Evolutionary conservation across 192 early-diverging fungal species (phyloP).

Genomic region (Mycoemilia scoparia): DNA sequence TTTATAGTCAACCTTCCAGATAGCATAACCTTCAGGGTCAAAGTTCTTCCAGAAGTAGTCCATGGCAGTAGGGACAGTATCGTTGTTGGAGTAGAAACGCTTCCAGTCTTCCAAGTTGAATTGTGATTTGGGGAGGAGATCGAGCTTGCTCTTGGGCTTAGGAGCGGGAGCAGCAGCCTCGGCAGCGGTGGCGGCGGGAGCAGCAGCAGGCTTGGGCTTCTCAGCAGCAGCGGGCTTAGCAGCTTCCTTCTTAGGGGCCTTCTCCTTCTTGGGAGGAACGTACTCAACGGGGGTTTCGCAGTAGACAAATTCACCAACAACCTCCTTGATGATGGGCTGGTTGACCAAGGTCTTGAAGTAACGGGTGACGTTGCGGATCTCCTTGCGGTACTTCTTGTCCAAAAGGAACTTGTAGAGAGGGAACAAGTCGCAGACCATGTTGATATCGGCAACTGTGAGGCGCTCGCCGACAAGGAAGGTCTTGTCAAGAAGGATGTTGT

Average conservation of each 20-base stretch:
- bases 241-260: conserved; percentile 35
- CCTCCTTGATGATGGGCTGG: conserved; percentile 70
- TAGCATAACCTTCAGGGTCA: conserved; percentile 73
- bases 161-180: conserved; percentile 47
- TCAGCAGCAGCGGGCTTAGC: conserved; percentile 31
- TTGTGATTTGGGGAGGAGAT: conserved; percentile 62
- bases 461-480: conserved; percentile 91
- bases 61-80: conserved; percentile 64
- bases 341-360: conserved; percentile 78
- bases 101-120: conserved; percentile 89
- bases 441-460: conserved; percentile 81
- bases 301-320: conserved; percentile 50
- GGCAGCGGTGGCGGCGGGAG: conserved; percentile 33
- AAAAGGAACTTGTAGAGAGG: conserved; percentile 17
- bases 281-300: conserved; percentile 35
- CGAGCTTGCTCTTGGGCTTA: conserved; percentile 82
- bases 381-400: conserved; percentile 56
- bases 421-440: conserved; percentile 32
- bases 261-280: conserved; percentile 42
- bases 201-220: conserved; percentile 30
- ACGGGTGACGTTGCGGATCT: conserved; percentile 74
- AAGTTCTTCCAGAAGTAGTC: conserved; percentile 90
- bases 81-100: conserved; percentile 94
- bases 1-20: conserved; percentile 89
- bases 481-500: conserved; percentile 61